phyloP scores from a whole-genome alignment of 129 eudicot genomes.

The Lactuca sativa region DNA sequence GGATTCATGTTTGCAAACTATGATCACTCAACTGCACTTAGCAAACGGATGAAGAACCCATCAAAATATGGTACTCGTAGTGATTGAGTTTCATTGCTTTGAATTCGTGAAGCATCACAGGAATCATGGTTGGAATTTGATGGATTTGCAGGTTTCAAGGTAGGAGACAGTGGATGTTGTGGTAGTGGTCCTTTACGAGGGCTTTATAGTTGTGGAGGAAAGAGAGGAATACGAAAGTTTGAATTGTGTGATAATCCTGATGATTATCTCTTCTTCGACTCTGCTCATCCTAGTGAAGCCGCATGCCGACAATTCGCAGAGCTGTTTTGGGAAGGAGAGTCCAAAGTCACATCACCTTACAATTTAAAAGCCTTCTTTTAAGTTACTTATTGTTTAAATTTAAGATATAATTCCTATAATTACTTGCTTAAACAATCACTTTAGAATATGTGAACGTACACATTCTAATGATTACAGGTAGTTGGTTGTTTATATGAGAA shows the following conservation, averaged over 20 bases:
- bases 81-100: neutral
- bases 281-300: conserved; percentile 40
- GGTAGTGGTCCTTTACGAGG: conserved; percentile 47
- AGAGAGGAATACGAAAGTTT: conserved; percentile 36
- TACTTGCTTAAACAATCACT: too few species aligned
- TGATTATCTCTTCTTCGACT: conserved; percentile 48
- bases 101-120: too few species aligned
- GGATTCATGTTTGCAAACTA: conserved; percentile 41
- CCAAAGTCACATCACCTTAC: conserved; percentile 29
- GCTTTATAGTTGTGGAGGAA: conserved; percentile 47
- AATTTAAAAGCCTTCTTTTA: conserved; percentile 40
- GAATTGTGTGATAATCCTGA: conserved; percentile 31
- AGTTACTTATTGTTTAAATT: neutral
- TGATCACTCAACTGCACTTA: conserved; percentile 28
- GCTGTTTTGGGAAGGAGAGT: conserved; percentile 48
- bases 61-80: conserved; percentile 34
- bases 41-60: conserved; percentile 24
- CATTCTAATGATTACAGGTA: too few species aligned
- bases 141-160: conserved; percentile 39
- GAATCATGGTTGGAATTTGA: neutral
- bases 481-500: too few species aligned
- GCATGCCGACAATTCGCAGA: conserved; percentile 48
- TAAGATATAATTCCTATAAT: too few species aligned
- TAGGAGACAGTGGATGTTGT: conserved; percentile 44
- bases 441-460: too few species aligned